Percentiles rank a stretch among this genome's conserved stretches.
Conservation (phyloP, 164 flowering plant species). For the Sextonia rubra region DNA sequence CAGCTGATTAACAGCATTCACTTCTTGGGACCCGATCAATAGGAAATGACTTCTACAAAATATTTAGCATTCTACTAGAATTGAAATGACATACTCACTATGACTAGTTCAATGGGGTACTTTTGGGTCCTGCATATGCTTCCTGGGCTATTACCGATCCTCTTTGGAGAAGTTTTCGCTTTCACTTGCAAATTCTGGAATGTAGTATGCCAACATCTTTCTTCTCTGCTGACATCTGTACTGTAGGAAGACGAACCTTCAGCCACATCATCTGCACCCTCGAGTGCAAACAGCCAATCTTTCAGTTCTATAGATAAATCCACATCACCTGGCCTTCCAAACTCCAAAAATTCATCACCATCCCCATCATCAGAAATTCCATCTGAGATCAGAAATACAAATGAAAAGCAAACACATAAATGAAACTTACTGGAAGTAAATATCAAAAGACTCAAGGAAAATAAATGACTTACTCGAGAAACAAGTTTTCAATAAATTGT, state of each 20-base stretch:
- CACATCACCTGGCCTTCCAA: conserved; percentile 84
- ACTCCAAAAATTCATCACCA: conserved; percentile 36
- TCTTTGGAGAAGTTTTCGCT: conserved; percentile 58
- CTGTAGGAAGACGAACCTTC: conserved; percentile 44
- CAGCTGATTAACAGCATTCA: background rate
- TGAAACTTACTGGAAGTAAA: too few species aligned
- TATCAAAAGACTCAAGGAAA: too few species aligned
- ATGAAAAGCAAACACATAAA: background rate
- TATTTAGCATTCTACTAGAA: background rate
- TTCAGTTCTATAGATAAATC: conserved; percentile 75
- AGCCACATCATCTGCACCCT: conserved; percentile 71
- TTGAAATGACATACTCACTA: conserved; percentile 36
- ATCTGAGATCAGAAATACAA: conserved; percentile 30
- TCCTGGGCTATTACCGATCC: conserved; percentile 24
- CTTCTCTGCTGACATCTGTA: conserved; percentile 51
- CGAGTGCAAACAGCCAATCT: conserved; percentile 96
- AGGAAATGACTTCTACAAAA: too few species aligned
- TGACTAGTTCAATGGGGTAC: conserved; percentile 67
- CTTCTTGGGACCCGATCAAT: background rate
- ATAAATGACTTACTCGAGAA: too few species aligned
- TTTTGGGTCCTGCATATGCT: conserved; percentile 24
- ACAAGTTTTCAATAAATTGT: too few species aligned
- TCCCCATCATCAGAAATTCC: conserved; percentile 38
- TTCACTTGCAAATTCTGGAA: conserved; percentile 60
- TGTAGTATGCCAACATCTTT: conserved; percentile 86